Evolutionary conservation across 2,329 filamentous ascomycete species (phyloP).

Genomic region (Colletotrichum destructivum): DNA sequence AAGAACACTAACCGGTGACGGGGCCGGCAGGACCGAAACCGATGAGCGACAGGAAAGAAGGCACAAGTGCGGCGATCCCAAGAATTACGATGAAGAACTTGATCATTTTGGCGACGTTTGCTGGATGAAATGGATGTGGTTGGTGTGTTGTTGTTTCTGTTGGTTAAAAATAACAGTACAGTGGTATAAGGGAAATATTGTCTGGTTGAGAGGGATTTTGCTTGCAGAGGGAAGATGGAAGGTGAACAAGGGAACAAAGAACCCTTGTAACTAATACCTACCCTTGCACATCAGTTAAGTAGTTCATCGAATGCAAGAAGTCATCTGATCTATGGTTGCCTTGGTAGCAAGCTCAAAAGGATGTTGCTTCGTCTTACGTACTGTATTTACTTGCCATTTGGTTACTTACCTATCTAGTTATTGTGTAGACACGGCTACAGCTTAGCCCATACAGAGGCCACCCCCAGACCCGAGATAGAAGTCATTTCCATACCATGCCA

Average conservation of each 20-base stretch:
- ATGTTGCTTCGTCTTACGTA: no score
- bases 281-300: no score
- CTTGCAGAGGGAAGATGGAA: no score
- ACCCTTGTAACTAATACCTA: no score
- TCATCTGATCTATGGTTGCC: neutral
- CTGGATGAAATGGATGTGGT: neutral
- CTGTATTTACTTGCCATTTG: no score
- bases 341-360: neutral
- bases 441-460: neutral
- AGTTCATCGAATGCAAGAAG: neutral
- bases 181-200: no score
- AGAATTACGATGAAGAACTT: neutral
- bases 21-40: neutral
- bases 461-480: neutral
- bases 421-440: neutral
- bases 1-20: neutral
- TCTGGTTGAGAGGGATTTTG: no score
- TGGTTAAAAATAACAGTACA: no score
- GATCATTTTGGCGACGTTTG: neutral
- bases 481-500: slow-evolving; percentile 33
- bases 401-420: no score
- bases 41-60: neutral
- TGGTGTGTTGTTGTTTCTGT: neutral
- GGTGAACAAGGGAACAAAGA: no score
- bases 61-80: no score